A percentile compares a stretch with the other conserved stretches of the same genome.
These are phyloP conservation scores for Parietichytrium sp. DNA, from an alignment of 108 stramenopile genomes.

Conservation along the genomic window DNA sequence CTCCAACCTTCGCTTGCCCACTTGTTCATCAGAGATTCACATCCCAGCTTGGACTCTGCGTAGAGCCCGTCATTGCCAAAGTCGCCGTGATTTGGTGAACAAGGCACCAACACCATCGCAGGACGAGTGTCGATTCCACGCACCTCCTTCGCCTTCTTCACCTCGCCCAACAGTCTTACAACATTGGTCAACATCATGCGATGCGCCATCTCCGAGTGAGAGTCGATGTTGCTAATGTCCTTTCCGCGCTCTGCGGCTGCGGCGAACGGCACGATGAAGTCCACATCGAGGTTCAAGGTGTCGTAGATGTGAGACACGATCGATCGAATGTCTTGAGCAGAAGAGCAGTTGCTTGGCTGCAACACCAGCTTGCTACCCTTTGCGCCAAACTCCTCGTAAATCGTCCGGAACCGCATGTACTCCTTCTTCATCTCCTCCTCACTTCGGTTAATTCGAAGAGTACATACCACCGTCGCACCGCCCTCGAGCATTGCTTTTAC, in stretches of 20 bases:
- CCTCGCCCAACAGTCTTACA: slow-evolving; percentile 26
- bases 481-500: slow-evolving; percentile 31
- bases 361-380: slow-evolving; percentile 24
- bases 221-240: slow-evolving; percentile 30
- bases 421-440: slow-evolving; percentile 12
- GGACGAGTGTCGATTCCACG: slow-evolving; percentile 37
- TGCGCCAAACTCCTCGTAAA: slow-evolving; percentile 41
- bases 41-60: slow-evolving; percentile 45
- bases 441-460: not conserved
- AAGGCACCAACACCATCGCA: not conserved
- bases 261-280: slow-evolving; percentile 42
- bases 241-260: slow-evolving; percentile 23
- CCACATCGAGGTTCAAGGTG: slow-evolving; percentile 20
- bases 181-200: slow-evolving; percentile 47
- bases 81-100: slow-evolving; percentile 40
- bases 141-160: not conserved
- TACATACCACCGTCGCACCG: slow-evolving; percentile 16
- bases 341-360: slow-evolving; percentile 39
- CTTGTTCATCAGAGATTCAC: slow-evolving; percentile 43
- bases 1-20: slow-evolving; percentile 39
- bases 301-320: slow-evolving; percentile 22
- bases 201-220: slow-evolving; percentile 33
- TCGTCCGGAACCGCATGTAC: slow-evolving; percentile 31
- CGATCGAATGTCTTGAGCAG: slow-evolving; percentile 24
- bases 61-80: slow-evolving; percentile 45